phyloP scores from a whole-genome alignment of 352 stramenopile species.

The Pythium aphanidermatum region DNA sequence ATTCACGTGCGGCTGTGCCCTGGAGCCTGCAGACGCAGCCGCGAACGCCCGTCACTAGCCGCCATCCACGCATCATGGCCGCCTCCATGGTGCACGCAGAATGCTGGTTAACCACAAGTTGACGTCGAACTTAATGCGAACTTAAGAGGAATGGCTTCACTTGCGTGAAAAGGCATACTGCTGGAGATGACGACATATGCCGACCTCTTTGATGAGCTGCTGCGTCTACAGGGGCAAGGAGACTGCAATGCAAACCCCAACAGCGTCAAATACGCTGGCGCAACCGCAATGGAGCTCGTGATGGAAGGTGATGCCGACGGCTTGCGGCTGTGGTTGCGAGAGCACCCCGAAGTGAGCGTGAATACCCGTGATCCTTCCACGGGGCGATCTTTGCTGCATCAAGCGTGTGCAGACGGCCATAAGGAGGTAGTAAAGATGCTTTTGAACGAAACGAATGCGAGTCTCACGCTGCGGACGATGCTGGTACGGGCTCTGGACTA shows the following conservation, averaged over 20 bases:
- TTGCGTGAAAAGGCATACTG: no score
- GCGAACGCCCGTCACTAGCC: slow-evolving; percentile 1
- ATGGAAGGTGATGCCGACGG: slow-evolving; percentile 22
- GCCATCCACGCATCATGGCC: slow-evolving; percentile 2
- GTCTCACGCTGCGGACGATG: slow-evolving; percentile 59
- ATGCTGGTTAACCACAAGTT: background rate
- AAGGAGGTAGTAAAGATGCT: slow-evolving; percentile 52
- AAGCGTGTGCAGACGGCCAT: slow-evolving; percentile 45
- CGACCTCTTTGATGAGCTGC: slow-evolving; percentile 44
- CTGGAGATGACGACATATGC: slow-evolving; percentile 21
- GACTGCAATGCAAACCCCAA: background rate
- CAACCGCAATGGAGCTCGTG: slow-evolving; percentile 25
- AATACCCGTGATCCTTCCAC: slow-evolving; percentile 30
- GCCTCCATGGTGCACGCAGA: background rate
- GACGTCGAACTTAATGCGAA: background rate
- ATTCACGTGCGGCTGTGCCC: background rate
- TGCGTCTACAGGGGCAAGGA: slow-evolving; percentile 14
- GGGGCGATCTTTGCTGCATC: slow-evolving; percentile 54
- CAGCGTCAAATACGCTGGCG: background rate
- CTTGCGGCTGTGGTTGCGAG: slow-evolving; percentile 19
- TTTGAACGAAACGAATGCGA: slow-evolving; percentile 32
- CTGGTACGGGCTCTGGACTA: slow-evolving; percentile 25
- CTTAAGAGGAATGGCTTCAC: slow-evolving; percentile 11
- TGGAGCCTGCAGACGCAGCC: background rate
- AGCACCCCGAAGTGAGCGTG: slow-evolving; percentile 17